These are phyloP conservation scores for Colletotrichum costaricense DNA, from an alignment of 2,329 filamentous ascomycete genomes.

Conservation along the genomic window DNA sequence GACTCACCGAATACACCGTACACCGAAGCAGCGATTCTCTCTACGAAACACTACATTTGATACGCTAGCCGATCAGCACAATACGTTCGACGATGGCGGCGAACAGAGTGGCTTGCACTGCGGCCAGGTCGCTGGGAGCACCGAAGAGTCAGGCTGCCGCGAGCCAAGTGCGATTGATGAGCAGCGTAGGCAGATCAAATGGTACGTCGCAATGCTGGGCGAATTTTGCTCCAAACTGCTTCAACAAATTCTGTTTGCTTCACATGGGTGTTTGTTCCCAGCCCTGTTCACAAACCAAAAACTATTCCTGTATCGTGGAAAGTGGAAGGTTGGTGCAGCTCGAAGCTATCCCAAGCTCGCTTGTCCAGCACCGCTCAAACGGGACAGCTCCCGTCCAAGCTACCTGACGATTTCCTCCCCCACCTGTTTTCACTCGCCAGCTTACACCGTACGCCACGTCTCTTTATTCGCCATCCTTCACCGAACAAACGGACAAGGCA, in stretches of 20 bases:
- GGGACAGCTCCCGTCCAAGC: slow-evolving; percentile 10
- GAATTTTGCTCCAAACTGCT: slow-evolving; percentile 11
- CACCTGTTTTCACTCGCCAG: not conserved
- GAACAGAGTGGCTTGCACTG: slow-evolving; percentile 7
- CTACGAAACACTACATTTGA: not conserved
- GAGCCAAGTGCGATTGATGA: slow-evolving; percentile 27
- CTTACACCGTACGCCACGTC: not conserved
- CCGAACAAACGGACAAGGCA: slow-evolving; percentile 18
- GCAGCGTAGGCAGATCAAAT: slow-evolving; percentile 10
- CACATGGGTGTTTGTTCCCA: not conserved
- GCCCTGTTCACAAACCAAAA: not conserved
- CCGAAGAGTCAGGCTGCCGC: slow-evolving; percentile 5
- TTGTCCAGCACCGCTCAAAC: not conserved
- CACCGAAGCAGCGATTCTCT: not conserved
- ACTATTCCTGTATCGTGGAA: not conserved
- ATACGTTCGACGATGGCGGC: slow-evolving; percentile 40
- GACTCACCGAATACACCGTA: not conserved
- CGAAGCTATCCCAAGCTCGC: not conserved
- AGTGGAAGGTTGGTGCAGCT: slow-evolving; percentile 7
- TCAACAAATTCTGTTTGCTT: slow-evolving; percentile 3
- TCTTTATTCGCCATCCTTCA: slow-evolving; percentile 1
- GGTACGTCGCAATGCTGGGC: slow-evolving; percentile 23
- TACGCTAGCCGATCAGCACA: slow-evolving; percentile 11
- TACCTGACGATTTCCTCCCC: not conserved
- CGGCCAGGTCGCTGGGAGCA: slow-evolving; percentile 20